Percentiles rank a stretch among this genome's conserved stretches.
Evolutionary conservation across 345 rosid genomes (phyloP).

Genomic region (Syzygium oleosum): DNA sequence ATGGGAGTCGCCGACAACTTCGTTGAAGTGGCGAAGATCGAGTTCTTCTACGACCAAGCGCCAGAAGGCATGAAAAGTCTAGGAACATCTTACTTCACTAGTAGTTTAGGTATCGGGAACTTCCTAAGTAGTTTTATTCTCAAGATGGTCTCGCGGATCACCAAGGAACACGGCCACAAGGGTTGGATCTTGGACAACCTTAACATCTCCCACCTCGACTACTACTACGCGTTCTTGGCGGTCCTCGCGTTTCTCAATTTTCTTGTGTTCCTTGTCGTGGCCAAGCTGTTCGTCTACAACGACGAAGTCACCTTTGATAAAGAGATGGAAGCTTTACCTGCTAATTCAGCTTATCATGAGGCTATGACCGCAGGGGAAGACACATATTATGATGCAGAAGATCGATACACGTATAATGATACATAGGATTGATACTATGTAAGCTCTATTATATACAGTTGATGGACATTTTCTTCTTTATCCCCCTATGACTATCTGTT

Average conservation of each 20-base stretch:
- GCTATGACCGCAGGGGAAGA: neutral
- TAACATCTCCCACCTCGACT: slow-evolving; percentile 59
- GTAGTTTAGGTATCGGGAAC: slow-evolving; percentile 52
- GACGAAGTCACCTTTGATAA: slow-evolving; percentile 18
- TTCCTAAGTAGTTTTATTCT: slow-evolving; percentile 65
- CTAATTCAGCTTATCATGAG: neutral
- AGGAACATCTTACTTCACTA: slow-evolving; percentile 62
- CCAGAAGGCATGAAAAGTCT: slow-evolving; percentile 80
- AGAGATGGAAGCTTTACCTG: slow-evolving; percentile 3
- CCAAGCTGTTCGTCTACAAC: slow-evolving; percentile 48
- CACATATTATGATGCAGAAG: neutral
- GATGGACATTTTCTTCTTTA: neutral
- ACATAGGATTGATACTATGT: neutral
- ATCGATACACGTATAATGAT: neutral
- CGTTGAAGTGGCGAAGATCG: slow-evolving; percentile 67
- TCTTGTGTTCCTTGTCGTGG: slow-evolving; percentile 44
- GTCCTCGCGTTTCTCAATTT: slow-evolving; percentile 42
- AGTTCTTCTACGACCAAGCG: slow-evolving; percentile 87
- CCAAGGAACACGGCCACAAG: slow-evolving; percentile 31
- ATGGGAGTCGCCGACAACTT: slow-evolving; percentile 70
- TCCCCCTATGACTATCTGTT: neutral
- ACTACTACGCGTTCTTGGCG: slow-evolving; percentile 58
- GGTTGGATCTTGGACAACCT: slow-evolving; percentile 76
- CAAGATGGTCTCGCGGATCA: slow-evolving; percentile 32
- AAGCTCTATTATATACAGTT: neutral